Evolutionary conservation across 2,329 filamentous ascomycete genomes (phyloP).

Genomic region (Epichloe coenophiala): DNA sequence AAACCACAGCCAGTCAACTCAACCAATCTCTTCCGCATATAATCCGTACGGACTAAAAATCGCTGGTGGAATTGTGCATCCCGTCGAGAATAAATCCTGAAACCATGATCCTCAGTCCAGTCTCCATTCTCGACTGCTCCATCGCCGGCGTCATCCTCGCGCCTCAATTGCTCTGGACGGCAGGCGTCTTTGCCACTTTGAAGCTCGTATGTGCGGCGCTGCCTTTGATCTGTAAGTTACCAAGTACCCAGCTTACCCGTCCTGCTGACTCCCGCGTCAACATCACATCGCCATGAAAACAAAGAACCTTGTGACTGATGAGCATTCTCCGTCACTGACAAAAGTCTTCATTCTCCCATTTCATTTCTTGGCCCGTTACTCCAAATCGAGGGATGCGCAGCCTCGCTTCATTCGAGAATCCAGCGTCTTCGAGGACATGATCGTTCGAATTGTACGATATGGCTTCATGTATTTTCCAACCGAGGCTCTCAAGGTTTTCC

Average conservation of each 20-base stretch:
- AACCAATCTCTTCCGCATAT: neutral
- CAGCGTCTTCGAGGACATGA: slow-evolving; percentile 64
- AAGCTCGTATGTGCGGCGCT: slow-evolving; percentile 52
- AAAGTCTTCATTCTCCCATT: slow-evolving; percentile 4
- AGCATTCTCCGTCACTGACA: too few species aligned
- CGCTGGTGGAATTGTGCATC: too few species aligned
- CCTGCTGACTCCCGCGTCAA: neutral
- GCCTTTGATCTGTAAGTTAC: slow-evolving; percentile 34
- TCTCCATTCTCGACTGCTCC: slow-evolving; percentile 64
- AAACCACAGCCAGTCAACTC: neutral
- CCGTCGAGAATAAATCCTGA: neutral
- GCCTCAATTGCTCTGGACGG: slow-evolving; percentile 56
- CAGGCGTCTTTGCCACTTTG: slow-evolving; percentile 46
- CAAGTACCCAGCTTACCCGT: neutral
- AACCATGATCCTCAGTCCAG: slow-evolving; percentile 57
- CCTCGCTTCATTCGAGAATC: slow-evolving; percentile 54
- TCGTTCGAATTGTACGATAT: slow-evolving; percentile 65
- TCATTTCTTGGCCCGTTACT: slow-evolving; percentile 3
- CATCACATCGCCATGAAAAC: too few species aligned
- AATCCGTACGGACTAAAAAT: too few species aligned
- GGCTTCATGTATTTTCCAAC: slow-evolving; percentile 61
- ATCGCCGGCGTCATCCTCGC: slow-evolving; percentile 58
- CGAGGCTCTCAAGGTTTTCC: slow-evolving; percentile 59
- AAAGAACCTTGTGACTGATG: neutral
- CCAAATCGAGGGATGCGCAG: slow-evolving; percentile 14